Percentiles rank a stretch among this genome's conserved stretches.
These are phyloP conservation scores for Jackrogersella minutella DNA, from an alignment of 495 filamentous ascomycete genomes.

Conservation along the genomic window DNA sequence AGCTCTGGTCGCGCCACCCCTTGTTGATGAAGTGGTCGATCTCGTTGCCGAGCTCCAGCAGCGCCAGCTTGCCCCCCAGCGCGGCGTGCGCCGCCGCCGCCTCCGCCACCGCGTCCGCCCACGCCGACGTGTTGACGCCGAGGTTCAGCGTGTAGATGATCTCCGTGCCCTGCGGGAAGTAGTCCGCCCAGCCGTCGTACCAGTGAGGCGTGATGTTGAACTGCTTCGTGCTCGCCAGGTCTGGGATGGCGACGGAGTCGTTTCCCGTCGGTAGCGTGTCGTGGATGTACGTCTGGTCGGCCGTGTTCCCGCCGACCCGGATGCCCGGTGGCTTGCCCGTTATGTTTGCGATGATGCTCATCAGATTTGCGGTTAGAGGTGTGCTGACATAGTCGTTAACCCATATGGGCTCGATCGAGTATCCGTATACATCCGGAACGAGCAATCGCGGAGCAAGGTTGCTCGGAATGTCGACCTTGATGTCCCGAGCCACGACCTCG, in stretches of 20 bases:
- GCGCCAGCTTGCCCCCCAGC: conserved; percentile 34
- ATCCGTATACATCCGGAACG: conserved; percentile 41
- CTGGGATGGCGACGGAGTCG: conserved; percentile 34
- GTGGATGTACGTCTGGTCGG: conserved; percentile 43
- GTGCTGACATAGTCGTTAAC: conserved; percentile 44
- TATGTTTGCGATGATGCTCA: conserved; percentile 34
- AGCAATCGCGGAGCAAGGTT: conserved; percentile 27
- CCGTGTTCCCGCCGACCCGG: conserved; percentile 45
- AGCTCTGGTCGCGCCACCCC: conserved; percentile 39
- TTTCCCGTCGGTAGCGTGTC: conserved; percentile 30
- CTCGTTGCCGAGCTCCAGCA: conserved; percentile 47
- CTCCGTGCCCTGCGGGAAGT: conserved; percentile 42
- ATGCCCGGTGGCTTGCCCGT: conserved; percentile 40
- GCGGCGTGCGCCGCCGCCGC: conserved; percentile 36
- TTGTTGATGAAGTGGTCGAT: conserved; percentile 47
- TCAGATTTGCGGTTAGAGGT: conserved; percentile 31
- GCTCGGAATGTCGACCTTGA: conserved; percentile 21
- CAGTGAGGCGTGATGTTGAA: conserved; percentile 44
- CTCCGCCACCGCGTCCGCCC: conserved; percentile 39
- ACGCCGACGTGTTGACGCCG: conserved; percentile 35
- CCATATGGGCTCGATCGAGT: conserved; percentile 45
- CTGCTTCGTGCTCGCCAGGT: conserved; percentile 8
- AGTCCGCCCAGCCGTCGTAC: conserved; percentile 40
- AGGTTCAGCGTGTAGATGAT: conserved; percentile 46
- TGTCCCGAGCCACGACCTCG: conserved; percentile 24